A percentile compares a stretch with the other conserved stretches of the same genome.
These are phyloP conservation scores for Neocucurbitaria cava DNA, from an alignment of 2,329 filamentous ascomycete species.

Conservation along the genomic window DNA sequence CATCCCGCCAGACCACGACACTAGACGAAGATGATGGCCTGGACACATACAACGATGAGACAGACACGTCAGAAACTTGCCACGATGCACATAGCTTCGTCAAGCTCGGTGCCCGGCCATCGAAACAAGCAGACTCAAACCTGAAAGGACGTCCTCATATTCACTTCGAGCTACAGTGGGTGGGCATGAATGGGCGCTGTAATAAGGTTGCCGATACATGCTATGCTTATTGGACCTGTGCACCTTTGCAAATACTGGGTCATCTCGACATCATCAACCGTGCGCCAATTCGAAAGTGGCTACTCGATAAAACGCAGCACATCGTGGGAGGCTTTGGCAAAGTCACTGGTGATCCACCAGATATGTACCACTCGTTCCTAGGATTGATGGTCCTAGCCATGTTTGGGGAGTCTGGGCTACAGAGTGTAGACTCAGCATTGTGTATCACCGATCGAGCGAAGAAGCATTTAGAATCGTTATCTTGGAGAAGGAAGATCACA, in stretches of 20 bases:
- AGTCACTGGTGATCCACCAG: slow-evolving; percentile 57
- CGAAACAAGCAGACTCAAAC: slow-evolving; percentile 33
- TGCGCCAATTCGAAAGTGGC: slow-evolving; percentile 72
- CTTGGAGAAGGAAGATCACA: slow-evolving; percentile 44
- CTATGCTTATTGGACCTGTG: slow-evolving; percentile 91
- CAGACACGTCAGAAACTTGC: slow-evolving; percentile 49
- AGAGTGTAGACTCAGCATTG: slow-evolving; percentile 74
- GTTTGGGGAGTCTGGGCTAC: slow-evolving; percentile 73
- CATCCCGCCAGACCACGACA: slow-evolving; percentile 54
- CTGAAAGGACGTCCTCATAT: slow-evolving; percentile 64
- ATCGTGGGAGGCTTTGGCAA: slow-evolving; percentile 65
- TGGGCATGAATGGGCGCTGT: slow-evolving; percentile 87
- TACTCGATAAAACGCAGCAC: slow-evolving; percentile 88
- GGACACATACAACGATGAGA: slow-evolving; percentile 48
- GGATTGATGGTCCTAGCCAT: slow-evolving; percentile 81
- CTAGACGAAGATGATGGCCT: slow-evolving; percentile 52
- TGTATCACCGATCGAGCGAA: slow-evolving; percentile 72
- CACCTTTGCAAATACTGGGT: slow-evolving; percentile 56
- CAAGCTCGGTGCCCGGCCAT: slow-evolving; percentile 38
- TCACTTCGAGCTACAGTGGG: slow-evolving; percentile 62
- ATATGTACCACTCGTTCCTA: slow-evolving; percentile 88
- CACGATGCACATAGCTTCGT: slow-evolving; percentile 51
- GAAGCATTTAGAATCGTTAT: slow-evolving; percentile 43
- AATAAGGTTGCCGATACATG: slow-evolving; percentile 96
- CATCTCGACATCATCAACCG: slow-evolving; percentile 64